phyloP scores from a whole-genome alignment of 2,329 filamentous ascomycete genomes.

The Grosmannia penicillata region DNA sequence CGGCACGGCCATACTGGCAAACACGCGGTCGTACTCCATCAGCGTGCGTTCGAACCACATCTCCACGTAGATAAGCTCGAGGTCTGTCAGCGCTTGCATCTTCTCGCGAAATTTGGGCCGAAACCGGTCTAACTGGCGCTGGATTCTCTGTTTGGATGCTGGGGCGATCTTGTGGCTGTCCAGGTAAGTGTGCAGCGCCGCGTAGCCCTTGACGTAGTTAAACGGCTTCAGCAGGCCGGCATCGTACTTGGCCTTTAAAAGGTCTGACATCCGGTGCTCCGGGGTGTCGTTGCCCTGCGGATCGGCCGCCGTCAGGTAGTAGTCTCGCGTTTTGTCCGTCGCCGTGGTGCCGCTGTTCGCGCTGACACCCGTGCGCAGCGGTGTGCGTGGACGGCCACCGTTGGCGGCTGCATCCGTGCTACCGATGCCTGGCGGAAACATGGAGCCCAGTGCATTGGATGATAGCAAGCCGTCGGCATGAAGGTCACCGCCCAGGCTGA shows the following conservation, averaged over 20 bases:
- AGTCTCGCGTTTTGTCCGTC: constrained; percentile 58
- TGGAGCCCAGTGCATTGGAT: constrained; percentile 33
- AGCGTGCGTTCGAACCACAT: constrained; percentile 98
- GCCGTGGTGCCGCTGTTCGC: neutral
- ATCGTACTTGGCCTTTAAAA: constrained; percentile 90
- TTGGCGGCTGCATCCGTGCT: neutral
- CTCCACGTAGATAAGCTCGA: constrained; percentile 87
- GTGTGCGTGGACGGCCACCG: neutral
- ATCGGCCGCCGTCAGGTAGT: constrained; percentile 93
- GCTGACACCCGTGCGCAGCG: neutral
- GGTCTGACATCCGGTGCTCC: constrained; percentile 87
- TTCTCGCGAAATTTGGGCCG: constrained; percentile 91
- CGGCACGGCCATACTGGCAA: constrained; percentile 96
- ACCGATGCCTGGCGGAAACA: constrained; percentile 34
- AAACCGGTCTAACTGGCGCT: constrained; percentile 83
- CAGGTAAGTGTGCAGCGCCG: constrained; percentile 78
- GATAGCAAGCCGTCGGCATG: neutral
- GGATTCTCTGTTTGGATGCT: constrained; percentile 74
- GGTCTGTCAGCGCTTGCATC: constrained; percentile 81
- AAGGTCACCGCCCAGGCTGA: neutral
- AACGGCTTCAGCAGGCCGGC: constrained; percentile 90
- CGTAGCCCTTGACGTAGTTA: constrained; percentile 96
- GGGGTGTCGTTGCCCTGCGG: constrained; percentile 74
- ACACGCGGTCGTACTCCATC: constrained; percentile 97
- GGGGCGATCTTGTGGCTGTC: constrained; percentile 66